These are phyloP conservation scores for Ganoderma lucidum DNA, from an alignment of 1,284 basidiomycete genomes.

Conservation along the genomic window DNA sequence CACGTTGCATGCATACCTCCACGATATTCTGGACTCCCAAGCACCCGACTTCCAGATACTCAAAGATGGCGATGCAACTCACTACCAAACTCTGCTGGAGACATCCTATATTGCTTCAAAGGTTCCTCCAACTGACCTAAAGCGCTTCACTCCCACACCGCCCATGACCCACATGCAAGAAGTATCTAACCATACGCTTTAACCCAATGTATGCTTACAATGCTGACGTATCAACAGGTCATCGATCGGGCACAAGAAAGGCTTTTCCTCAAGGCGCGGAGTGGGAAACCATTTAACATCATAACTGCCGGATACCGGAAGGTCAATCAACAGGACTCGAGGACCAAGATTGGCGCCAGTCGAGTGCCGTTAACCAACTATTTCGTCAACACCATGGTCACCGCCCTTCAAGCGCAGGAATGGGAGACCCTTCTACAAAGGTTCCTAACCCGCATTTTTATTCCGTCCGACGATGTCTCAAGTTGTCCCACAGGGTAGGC, in stretches of 20 bases:
- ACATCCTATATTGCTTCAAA: slow-evolving; percentile 54
- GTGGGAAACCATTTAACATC: slow-evolving; percentile 56
- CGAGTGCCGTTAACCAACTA: slow-evolving; percentile 59
- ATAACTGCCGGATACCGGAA: slow-evolving; percentile 72
- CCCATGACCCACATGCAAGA: slow-evolving; percentile 63
- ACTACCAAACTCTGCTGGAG: slow-evolving; percentile 52
- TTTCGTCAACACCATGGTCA: slow-evolving; percentile 79
- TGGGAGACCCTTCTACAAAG: slow-evolving; percentile 74
- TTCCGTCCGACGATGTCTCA: slow-evolving; percentile 12
- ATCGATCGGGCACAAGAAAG: slow-evolving; percentile 65
- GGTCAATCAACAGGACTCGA: slow-evolving; percentile 47
- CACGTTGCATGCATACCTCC: slow-evolving; percentile 53
- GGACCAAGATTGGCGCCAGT: slow-evolving; percentile 39
- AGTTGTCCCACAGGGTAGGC: slow-evolving; percentile 62
- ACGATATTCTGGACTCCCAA: slow-evolving; percentile 43
- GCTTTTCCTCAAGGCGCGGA: slow-evolving; percentile 52
- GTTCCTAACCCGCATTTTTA: slow-evolving; percentile 43
- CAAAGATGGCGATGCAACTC: slow-evolving; percentile 43
- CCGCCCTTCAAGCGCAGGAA: slow-evolving; percentile 66
- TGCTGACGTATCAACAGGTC: slow-evolving; percentile 48
- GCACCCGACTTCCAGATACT: slow-evolving; percentile 30
- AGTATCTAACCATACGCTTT: slow-evolving; percentile 45
- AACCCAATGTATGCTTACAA: not conserved
- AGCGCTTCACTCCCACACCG: slow-evolving; percentile 39
- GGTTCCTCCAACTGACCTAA: slow-evolving; percentile 20